Base-by-base conservation (phyloP, 108 stramenopile species). In the Seminavis robusta region DNA sequence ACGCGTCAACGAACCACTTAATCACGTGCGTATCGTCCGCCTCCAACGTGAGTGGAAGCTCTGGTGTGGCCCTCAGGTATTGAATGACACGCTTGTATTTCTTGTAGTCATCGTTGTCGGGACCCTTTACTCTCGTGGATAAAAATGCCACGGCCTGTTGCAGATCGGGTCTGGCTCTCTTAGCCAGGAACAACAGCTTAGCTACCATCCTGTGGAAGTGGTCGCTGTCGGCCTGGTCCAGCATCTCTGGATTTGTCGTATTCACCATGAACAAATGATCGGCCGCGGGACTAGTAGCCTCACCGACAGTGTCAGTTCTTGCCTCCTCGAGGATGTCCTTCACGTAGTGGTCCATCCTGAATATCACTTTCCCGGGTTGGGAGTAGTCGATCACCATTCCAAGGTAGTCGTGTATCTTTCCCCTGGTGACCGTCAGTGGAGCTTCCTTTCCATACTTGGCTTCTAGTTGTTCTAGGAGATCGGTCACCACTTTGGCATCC, bases 21-120 rank as follows among this genome's bases (percentile, higher is more conserved):
- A 71, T 29, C 1, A 53, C 47, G 5, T 31, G 10, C n/a, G 28
- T 21, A 8, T 32, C 24, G 38, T 63, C 57, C 1, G 46, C 49
- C 28, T 33, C 56, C 0, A 78, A 47, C 0, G 49, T 48, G 7
- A 70, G 56, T 5, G 31, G 2, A 37, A 75, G 28, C 26, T 67
- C 45, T 3, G 17, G 33, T 1, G 72, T 74, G 5, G 45, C 56
- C 27, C 62, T 39, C 6, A 77, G 49, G 44, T 77, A 81, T 63
- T 56, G 17, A 33, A 81, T 50, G 1, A 74, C 49, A 13, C 73
- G 20, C 4, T 19, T 28, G 11, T 77, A 38, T 45, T 77, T 82
- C 28, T 61, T 62, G 29, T 65, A 71, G 59, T 82, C 81, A 34
- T 77, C 73, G 11, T 32, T 34, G 25, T 69, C 69, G n/a, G 76